Conservation (phyloP, 208 protist species). For the Leptomonas pyrrhocoris region DNA sequence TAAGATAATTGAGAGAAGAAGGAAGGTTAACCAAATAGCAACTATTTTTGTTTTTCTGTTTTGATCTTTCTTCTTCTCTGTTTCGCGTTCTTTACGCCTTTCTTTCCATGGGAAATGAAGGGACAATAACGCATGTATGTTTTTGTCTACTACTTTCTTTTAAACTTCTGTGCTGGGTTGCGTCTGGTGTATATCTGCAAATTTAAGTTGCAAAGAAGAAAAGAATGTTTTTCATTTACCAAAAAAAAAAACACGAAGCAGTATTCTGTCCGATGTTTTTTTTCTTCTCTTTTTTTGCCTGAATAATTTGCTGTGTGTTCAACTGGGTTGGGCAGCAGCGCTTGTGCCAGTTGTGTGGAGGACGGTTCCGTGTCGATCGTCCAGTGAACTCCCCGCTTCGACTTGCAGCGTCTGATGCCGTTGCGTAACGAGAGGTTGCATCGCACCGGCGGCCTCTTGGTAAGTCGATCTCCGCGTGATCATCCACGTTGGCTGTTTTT, state of each 20-base stretch:
- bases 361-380: too few species aligned
- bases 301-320: too few species aligned
- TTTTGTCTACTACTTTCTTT: conserved; percentile 24
- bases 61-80: neutral
- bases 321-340: too few species aligned
- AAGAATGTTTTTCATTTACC: neutral
- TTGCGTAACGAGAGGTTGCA: too few species aligned
- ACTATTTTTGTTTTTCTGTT: neutral
- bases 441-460: too few species aligned
- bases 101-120: neutral
- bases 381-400: too few species aligned
- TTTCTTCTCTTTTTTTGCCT: too few species aligned
- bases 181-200: neutral
- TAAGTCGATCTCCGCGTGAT: too few species aligned
- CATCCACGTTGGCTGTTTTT: too few species aligned
- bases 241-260: neutral
- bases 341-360: too few species aligned
- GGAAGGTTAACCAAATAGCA: neutral
- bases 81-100: conserved; percentile 1
- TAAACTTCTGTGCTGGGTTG: conserved; percentile 7
- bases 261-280: too few species aligned
- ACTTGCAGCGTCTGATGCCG: too few species aligned
- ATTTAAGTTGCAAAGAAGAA: neutral
- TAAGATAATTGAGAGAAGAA: neutral
- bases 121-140: neutral